Conservation (phyloP, 805 yeast species). For the Yamadazyma olivae region DNA sequence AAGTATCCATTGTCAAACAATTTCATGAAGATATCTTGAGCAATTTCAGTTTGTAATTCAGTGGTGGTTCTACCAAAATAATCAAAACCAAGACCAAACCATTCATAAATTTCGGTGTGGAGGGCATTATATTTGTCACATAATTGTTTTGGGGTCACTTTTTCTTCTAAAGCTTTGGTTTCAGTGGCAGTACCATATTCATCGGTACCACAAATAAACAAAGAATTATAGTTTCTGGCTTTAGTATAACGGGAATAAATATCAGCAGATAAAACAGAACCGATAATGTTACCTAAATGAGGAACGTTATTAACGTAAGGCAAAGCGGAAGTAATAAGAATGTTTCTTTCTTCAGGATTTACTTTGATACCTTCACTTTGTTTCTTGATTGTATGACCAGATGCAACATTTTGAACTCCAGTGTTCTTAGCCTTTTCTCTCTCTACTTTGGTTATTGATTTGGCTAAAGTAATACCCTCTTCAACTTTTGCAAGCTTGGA, state of each 20-base stretch:
- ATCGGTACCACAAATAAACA: constrained; percentile 94
- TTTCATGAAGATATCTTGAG: constrained; percentile 86
- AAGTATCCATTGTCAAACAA: constrained; percentile 72
- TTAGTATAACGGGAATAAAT: constrained; percentile 88
- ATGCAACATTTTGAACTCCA: constrained; percentile 32
- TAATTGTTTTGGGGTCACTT: constrained; percentile 79
- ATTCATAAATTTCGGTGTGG: constrained; percentile 88
- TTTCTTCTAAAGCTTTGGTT: constrained; percentile 94
- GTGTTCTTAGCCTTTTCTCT: constrained; percentile 37
- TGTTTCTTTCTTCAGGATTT: constrained; percentile 67
- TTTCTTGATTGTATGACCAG: constrained; percentile 31
- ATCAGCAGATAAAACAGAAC: constrained; percentile 93
- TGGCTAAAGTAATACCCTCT: constrained; percentile 46
- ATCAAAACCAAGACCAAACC: constrained; percentile 96
- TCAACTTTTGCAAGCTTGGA: constrained; percentile 35
- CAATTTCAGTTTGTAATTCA: constrained; percentile 84
- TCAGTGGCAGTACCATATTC: constrained; percentile 99
- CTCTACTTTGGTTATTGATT: constrained; percentile 41
- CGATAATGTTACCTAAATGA: constrained; percentile 95
- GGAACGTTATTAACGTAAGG: constrained; percentile 99
- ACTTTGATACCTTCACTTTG: constrained; percentile 47
- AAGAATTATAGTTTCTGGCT: constrained; percentile 81
- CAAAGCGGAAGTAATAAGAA: constrained; percentile 90
- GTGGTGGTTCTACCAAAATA: constrained; percentile 97
- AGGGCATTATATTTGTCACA: constrained; percentile 88